A percentile compares a stretch with the other conserved stretches of the same genome.
Evolutionary conservation across 2,329 filamentous ascomycete species (phyloP).

Genomic region (Bisporella sp.): DNA sequence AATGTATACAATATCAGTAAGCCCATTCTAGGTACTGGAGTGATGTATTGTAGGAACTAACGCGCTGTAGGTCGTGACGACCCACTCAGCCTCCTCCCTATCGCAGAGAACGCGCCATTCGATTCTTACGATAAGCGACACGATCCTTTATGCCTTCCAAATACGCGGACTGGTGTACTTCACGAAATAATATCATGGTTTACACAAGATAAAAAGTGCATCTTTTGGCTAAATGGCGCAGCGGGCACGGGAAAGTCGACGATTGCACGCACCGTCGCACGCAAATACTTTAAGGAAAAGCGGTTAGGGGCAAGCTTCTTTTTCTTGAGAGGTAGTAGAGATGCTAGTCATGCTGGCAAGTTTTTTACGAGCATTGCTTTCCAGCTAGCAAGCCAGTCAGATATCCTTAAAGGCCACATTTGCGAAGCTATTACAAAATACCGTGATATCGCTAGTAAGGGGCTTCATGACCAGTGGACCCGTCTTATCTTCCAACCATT

Average conservation of each 20-base stretch:
- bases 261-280: conserved; percentile 29
- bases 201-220: conserved; percentile 1
- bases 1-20: no score
- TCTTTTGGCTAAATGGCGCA: conserved; percentile 27
- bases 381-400: conserved; percentile 5
- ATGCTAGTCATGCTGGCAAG: conserved; percentile 6
- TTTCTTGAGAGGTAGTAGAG: conserved; percentile 14
- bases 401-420: not conserved
- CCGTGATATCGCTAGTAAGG: conserved; percentile 2
- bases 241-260: conserved; percentile 26
- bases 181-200: not conserved
- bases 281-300: conserved; percentile 8
- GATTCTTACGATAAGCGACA: conserved; percentile 1
- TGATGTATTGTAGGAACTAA: no score
- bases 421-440: conserved; percentile 1
- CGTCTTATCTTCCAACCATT: conserved; percentile 35
- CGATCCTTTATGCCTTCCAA: not conserved
- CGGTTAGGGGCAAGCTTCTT: conserved; percentile 28
- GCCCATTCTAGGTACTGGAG: no score
- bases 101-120: not conserved
- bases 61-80: no score
- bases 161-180: not conserved
- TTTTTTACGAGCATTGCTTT: conserved; percentile 10
- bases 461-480: conserved; percentile 36
- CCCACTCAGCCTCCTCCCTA: no score